Evolutionary conservation across 1,139 yeast genomes (phyloP).

Genomic region (Petasospora fabianii): DNA sequence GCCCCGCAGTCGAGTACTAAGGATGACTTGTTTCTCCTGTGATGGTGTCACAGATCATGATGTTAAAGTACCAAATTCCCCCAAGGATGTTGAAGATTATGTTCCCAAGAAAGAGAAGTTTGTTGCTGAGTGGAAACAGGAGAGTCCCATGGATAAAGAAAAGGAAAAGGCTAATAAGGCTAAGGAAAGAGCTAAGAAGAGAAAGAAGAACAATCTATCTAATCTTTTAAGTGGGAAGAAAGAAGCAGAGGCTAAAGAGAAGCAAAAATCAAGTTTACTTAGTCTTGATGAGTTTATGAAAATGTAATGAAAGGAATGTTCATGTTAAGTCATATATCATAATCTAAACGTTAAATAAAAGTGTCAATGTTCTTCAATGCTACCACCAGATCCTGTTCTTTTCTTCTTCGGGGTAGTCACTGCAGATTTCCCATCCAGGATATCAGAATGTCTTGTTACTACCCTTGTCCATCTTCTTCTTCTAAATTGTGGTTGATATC

Average conservation of each 20-base stretch:
- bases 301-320: conserved; percentile 1
- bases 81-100: conserved; percentile 2
- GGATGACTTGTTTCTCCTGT: conserved; percentile 35
- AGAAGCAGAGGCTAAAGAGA: conserved; percentile 35
- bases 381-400: too few species aligned
- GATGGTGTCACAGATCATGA: conserved; percentile 20
- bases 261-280: conserved; percentile 33
- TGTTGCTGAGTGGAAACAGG: conserved; percentile 28
- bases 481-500: conserved; percentile 33
- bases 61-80: conserved; percentile 8
- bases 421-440: too few species aligned
- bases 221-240: conserved; percentile 42
- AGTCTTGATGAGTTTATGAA: conserved; percentile 50
- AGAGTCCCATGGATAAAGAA: conserved; percentile 33
- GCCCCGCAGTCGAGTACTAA: conserved; percentile 25
- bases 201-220: conserved; percentile 32
- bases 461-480: conserved; percentile 53
- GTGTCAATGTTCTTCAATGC: too few species aligned
- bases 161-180: conserved; percentile 28
- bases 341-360: too few species aligned
- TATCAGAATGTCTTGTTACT: conserved; percentile 30
- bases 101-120: conserved; percentile 10
- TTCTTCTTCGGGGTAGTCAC: too few species aligned
- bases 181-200: conserved; percentile 35
- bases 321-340: too few species aligned